These are phyloP conservation scores for Dentipellis sp. DNA, from an alignment of 768 basidiomycete genomes.

Conservation along the genomic window DNA sequence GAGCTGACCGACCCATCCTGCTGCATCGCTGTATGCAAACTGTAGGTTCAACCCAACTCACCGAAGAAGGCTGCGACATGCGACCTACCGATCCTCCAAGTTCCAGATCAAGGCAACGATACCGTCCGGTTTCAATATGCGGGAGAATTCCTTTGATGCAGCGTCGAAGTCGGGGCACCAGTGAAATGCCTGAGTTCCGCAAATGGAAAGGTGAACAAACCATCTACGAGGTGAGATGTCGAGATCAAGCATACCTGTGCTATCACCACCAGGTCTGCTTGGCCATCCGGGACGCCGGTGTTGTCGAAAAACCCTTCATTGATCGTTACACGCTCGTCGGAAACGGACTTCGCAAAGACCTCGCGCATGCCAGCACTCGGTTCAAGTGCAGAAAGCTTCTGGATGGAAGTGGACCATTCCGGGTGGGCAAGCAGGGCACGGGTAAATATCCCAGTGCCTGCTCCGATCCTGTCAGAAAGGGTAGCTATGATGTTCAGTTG, in stretches of 20 bases:
- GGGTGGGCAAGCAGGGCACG: constrained; percentile 64
- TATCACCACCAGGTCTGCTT: constrained; percentile 72
- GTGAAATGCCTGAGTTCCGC: constrained; percentile 65
- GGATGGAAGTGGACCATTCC: constrained; percentile 41
- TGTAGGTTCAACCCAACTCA: not conserved
- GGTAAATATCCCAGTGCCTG: constrained; percentile 87
- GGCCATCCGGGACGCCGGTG: constrained; percentile 49
- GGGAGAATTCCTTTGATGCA: constrained; percentile 68
- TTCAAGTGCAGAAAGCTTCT: constrained; percentile 61
- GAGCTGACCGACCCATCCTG: constrained; percentile 67
- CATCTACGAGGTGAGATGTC: constrained; percentile 5
- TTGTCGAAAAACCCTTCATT: constrained; percentile 64
- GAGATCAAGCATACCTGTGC: constrained; percentile 44
- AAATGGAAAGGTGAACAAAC: not conserved
- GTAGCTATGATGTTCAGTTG: not conserved
- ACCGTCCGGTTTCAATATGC: constrained; percentile 73
- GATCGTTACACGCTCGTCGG: constrained; percentile 42
- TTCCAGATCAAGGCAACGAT: constrained; percentile 81
- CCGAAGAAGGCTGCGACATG: not conserved
- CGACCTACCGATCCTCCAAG: constrained; percentile 64
- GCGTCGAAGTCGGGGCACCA: constrained; percentile 79
- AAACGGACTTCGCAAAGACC: constrained; percentile 48
- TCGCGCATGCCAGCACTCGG: constrained; percentile 84
- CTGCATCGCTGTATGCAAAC: constrained; percentile 33
- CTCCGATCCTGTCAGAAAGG: constrained; percentile 47